Base-by-base conservation (phyloP, 2,329 filamentous ascomycete species). In the Beauveria caledonica region DNA sequence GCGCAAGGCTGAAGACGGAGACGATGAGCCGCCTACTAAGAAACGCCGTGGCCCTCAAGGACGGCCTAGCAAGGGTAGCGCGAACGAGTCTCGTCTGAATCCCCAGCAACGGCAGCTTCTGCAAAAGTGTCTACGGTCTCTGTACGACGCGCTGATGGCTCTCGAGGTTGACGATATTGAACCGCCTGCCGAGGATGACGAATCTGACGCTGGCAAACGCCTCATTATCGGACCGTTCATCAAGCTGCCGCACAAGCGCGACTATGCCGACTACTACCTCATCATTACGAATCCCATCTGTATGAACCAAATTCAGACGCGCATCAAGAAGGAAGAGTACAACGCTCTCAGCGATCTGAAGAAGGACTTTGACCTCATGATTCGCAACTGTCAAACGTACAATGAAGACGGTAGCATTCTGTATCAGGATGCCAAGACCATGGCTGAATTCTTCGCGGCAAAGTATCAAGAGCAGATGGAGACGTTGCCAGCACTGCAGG, bases 321-420 rank as follows among this genome's bases (percentile, higher is more conserved):
- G 91, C 79, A 96, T 99, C 77, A 97, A 96, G 78, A 93, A 90
- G 74, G 90, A 95, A 70, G 90, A 97, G 70, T 99, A 99, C 74
- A 85, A 84, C 66, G 88, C 83, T 68, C 76, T 97, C 63, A 86
- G 84, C 70, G 90, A 92, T 67, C 85, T 99, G 80, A 83, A 86
- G 60, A 85, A 84, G 66, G 95, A 99, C 70, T 86, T 99, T 64
- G 84, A 86, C 55, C 77, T 93, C 64, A 83, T 99, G 74, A 94
- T 92, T 72, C 86, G 83, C 71, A 99, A 99, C 73, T 96, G 93
- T 65, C 85, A 91, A 72, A 94, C 89, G 3, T 99, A 96, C 79
- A 99, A 99, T 69, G 95, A 99, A 74, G 94, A 97, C 70, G 89
- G 88, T 61, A 97, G 92, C 73, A 79, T 95, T 68, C 82, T 99